Evolutionary conservation across 2,329 filamentous ascomycete genomes (phyloP).

Genomic region (Chalaropsis thielavioides): DNA sequence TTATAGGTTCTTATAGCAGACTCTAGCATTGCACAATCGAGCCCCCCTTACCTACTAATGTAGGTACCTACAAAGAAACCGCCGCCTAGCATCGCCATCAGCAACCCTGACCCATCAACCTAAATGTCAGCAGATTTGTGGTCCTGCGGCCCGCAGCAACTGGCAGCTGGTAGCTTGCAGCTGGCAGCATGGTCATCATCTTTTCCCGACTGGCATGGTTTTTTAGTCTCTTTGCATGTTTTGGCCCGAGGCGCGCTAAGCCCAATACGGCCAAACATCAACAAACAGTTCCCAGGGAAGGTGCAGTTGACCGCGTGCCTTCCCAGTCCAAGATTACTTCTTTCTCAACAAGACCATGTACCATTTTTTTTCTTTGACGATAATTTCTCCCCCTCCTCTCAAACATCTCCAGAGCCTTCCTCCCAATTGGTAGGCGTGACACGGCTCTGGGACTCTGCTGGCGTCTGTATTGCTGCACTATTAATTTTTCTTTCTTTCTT

Average conservation of each 20-base stretch:
- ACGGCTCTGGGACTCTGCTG: background rate
- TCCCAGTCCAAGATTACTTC: background rate
- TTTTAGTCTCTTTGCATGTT: too few species aligned
- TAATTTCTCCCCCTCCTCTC: background rate
- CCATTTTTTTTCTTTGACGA: background rate
- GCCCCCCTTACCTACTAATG: background rate
- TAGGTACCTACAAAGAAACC: background rate
- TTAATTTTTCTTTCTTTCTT: background rate
- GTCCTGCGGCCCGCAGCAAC: background rate
- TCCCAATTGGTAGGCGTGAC: background rate
- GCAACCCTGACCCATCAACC: background rate
- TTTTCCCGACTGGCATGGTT: background rate
- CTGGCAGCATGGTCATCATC: background rate
- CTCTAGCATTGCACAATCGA: background rate
- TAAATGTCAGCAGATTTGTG: conserved; percentile 6
- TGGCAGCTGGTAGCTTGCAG: background rate
- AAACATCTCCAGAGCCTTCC: background rate
- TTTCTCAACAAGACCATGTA: background rate
- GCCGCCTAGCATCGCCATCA: background rate
- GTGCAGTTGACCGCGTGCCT: background rate
- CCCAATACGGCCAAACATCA: conserved; percentile 9
- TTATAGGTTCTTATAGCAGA: background rate
- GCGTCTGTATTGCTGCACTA: background rate
- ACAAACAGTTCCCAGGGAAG: conserved; percentile 12
- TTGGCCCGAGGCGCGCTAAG: conserved; percentile 3